These are phyloP conservation scores for Amanita rimosa DNA, from an alignment of 768 basidiomycete genomes.

Conservation along the genomic window DNA sequence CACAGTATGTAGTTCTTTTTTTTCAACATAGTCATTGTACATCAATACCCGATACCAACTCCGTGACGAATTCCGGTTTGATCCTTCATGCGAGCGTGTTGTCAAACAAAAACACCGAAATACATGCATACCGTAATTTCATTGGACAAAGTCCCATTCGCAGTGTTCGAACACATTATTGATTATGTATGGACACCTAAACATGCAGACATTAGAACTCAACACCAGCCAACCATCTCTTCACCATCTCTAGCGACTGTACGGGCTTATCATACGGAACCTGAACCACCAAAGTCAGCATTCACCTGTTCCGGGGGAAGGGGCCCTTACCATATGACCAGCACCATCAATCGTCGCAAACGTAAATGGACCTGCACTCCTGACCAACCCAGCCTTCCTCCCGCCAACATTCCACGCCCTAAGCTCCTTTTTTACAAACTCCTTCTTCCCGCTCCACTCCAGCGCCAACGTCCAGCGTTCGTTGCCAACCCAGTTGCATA, in stretches of 20 bases:
- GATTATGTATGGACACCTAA: too few species aligned
- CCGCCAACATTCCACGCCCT: slow-evolving; percentile 51
- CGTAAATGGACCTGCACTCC: slow-evolving; percentile 39
- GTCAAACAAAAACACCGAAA: too few species aligned
- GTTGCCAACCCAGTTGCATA: slow-evolving; percentile 71
- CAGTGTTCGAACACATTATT: too few species aligned
- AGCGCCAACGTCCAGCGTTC: slow-evolving; percentile 58
- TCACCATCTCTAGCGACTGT: slow-evolving; percentile 42
- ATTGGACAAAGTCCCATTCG: too few species aligned
- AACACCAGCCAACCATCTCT: slow-evolving; percentile 30
- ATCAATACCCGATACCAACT: too few species aligned
- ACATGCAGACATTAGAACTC: neutral
- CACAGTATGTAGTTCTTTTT: too few species aligned
- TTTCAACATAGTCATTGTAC: too few species aligned
- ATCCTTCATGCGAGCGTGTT: too few species aligned
- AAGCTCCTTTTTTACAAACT: slow-evolving; percentile 27
- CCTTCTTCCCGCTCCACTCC: slow-evolving; percentile 57
- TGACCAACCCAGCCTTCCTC: slow-evolving; percentile 25
- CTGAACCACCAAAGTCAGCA: slow-evolving; percentile 13
- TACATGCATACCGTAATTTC: too few species aligned
- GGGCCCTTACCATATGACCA: slow-evolving; percentile 54
- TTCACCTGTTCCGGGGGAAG: too few species aligned
- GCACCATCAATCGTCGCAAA: slow-evolving; percentile 56
- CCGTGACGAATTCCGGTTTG: too few species aligned
- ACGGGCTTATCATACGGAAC: slow-evolving; percentile 54